A percentile compares a stretch with the other conserved stretches of the same genome.
Evolutionary conservation across 2,329 filamentous ascomycete species (phyloP).

Genomic region (Calonectria montana): DNA sequence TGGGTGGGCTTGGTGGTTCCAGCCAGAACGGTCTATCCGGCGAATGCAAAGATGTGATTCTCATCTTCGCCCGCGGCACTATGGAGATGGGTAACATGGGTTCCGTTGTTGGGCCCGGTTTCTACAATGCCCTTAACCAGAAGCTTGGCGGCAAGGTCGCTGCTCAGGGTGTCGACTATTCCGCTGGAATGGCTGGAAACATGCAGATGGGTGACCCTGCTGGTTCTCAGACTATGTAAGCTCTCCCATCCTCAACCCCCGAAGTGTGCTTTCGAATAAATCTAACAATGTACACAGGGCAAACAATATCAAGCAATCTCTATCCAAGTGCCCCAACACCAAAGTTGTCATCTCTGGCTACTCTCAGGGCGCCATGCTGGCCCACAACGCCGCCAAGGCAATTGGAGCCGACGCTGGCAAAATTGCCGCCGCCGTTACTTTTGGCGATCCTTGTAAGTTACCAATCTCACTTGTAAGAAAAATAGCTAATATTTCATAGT

Average conservation of each 20-base stretch:
- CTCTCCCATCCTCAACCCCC: neutral
- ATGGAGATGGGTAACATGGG: conserved; percentile 65
- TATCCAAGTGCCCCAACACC: conserved; percentile 55
- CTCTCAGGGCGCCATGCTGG: conserved; percentile 53
- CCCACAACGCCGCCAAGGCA: conserved; percentile 56
- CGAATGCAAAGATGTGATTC: conserved; percentile 52
- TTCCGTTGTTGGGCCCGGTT: conserved; percentile 59
- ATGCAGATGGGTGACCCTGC: conserved; percentile 56
- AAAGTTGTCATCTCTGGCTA: conserved; percentile 60
- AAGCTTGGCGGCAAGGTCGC: conserved; percentile 58
- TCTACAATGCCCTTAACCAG: conserved; percentile 57
- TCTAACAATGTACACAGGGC: conserved; percentile 26
- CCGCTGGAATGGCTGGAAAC: conserved; percentile 58
- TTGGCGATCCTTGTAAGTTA: conserved; percentile 44
- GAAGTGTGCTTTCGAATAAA: neutral
- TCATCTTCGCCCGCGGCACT: conserved; percentile 70
- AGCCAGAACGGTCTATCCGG: conserved; percentile 39
- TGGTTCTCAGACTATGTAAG: conserved; percentile 61
- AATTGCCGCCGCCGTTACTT: conserved; percentile 46
- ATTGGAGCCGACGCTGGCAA: conserved; percentile 49
- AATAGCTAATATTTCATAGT: neutral
- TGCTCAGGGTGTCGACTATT: conserved; percentile 66
- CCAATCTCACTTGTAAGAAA: conserved; percentile 11
- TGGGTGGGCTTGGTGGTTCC: conserved; percentile 23
- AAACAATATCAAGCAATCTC: conserved; percentile 45